These are phyloP conservation scores for Microdochium paspali DNA, from an alignment of 2,329 filamentous ascomycete species.

Conservation along the genomic window DNA sequence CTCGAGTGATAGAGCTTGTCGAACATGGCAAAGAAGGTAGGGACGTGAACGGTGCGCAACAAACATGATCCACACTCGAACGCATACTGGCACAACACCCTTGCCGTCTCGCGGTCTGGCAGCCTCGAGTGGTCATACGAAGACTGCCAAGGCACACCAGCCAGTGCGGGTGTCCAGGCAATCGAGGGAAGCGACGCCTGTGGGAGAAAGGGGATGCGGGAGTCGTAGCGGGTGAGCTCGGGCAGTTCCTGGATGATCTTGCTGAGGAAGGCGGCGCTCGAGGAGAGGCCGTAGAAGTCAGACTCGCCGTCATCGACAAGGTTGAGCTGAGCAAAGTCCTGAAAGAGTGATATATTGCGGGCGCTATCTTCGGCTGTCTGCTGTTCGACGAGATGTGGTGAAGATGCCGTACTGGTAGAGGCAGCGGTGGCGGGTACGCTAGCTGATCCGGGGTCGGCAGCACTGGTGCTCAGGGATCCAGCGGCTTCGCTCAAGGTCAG, in stretches of 20 bases:
- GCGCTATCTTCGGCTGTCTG: background rate
- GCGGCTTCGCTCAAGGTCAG: no score
- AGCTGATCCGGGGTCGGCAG: no score
- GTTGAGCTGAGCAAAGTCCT: conserved; percentile 3
- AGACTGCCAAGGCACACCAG: background rate
- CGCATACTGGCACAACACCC: conserved; percentile 43
- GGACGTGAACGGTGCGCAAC: conserved; percentile 67
- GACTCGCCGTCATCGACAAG: conserved; percentile 3
- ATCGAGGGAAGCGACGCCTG: background rate
- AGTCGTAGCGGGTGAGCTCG: conserved; percentile 3
- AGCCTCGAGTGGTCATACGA: conserved; percentile 1
- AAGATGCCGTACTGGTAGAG: background rate
- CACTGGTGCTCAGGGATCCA: no score
- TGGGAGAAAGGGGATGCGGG: conserved; percentile 4
- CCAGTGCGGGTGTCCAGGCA: background rate
- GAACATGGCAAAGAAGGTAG: conserved; percentile 69
- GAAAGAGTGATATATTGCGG: conserved; percentile 2
- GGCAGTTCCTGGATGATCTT: conserved; percentile 4
- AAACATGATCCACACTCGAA: conserved; percentile 49
- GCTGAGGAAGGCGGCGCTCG: conserved; percentile 5
- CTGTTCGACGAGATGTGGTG: background rate
- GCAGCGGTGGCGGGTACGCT: background rate
- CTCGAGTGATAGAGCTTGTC: conserved; percentile 68
- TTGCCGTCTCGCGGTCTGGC: conserved; percentile 1
- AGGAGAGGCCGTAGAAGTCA: conserved; percentile 5